Base-by-base conservation (phyloP, 83 land plant genomes). In the Diphasiastrum complanatum region DNA sequence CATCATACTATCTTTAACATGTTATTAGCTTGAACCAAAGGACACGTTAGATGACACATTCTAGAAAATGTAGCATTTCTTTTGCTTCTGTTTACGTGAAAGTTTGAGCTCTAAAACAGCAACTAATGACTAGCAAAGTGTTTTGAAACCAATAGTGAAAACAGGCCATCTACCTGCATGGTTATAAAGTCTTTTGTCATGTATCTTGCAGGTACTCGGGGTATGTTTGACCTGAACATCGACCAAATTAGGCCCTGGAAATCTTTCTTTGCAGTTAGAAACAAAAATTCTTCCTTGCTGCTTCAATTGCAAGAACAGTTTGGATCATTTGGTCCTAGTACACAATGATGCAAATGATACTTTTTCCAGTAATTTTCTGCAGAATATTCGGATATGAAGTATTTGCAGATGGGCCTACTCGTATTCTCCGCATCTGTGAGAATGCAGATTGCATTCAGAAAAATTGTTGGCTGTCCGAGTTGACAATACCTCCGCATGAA, bases 351-450 rank as follows among this genome's bases (percentile, higher is more conserved):
- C 41, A 59, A 63, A 50, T 12, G 50, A 68, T 16, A 27, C 22
- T 20, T 37, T 55, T 41, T 29, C 6, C 20, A 54, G 45, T 33
- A 20, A 59, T n/a, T 79, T 73, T 64, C 59, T 76, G 61, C 68
- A 60, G 36, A 76, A 86, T 60, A 63, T 85, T n/a, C 47, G 95
- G 95, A 0, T 91, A 82, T 77, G 95, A 87, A 65, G 81, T 91
- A 27, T 75, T 61, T 75, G 85, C 95, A 28, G 95, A 87, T 72
- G 97, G 97, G 23, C 78, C 78, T 0, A 89, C 85, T 31, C 72
- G 97, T 35, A 81, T 91, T 60, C 60, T 91, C 24, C 75, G 83
- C 20, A 61, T 91, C 26, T 91, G 79, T 75, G 72, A 74, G 34
- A 65, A 47, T 6, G 22, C 47, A 61, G 82, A 68, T 11, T 37